Evolutionary conservation across 2,329 filamentous ascomycete genomes (phyloP).

Genomic region (Purpureocillium lavendulum): DNA sequence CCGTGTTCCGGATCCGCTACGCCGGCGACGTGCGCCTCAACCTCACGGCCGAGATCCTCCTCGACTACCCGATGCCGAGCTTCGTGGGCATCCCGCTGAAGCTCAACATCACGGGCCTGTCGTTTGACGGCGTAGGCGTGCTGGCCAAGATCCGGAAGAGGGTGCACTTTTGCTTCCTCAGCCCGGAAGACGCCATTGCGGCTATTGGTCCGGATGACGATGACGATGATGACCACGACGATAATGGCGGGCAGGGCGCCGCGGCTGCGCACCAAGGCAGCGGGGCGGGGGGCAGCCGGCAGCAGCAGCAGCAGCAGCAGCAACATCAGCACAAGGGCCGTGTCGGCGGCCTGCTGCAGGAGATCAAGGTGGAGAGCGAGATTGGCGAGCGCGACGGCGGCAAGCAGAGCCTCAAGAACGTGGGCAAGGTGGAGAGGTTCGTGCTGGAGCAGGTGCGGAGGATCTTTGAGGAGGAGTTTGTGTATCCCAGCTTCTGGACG

Average conservation of each 20-base stretch:
- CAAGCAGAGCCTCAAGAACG: constrained; percentile 94
- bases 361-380: constrained; percentile 94
- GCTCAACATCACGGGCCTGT: constrained; percentile 87
- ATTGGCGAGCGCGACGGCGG: constrained; percentile 87
- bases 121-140: constrained; percentile 91
- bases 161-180: constrained; percentile 90
- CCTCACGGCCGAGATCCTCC: constrained; percentile 86
- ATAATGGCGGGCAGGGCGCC: constrained; percentile 12
- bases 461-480: constrained; percentile 98
- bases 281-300: too few relatives aligned
- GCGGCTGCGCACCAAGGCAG: too few relatives aligned
- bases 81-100: constrained; percentile 94
- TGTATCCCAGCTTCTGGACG: constrained; percentile 98
- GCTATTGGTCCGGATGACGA: constrained; percentile 47
- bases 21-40: constrained; percentile 80
- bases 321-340: constrained; percentile 19
- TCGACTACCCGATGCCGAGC: constrained; percentile 97
- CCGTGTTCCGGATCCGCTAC: constrained; percentile 86
- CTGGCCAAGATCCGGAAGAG: constrained; percentile 83
- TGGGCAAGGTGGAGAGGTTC: constrained; percentile 97
- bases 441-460: constrained; percentile 91
- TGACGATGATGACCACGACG: constrained; percentile 14
- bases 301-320: constrained; percentile 7
- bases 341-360: constrained; percentile 74
- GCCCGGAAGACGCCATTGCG: constrained; percentile 80